Evolutionary conservation across 495 filamentous ascomycete genomes (phyloP), one percentile per base, ranked within the genome.

Genomic region (Penicillium longicatenatum): DNA sequence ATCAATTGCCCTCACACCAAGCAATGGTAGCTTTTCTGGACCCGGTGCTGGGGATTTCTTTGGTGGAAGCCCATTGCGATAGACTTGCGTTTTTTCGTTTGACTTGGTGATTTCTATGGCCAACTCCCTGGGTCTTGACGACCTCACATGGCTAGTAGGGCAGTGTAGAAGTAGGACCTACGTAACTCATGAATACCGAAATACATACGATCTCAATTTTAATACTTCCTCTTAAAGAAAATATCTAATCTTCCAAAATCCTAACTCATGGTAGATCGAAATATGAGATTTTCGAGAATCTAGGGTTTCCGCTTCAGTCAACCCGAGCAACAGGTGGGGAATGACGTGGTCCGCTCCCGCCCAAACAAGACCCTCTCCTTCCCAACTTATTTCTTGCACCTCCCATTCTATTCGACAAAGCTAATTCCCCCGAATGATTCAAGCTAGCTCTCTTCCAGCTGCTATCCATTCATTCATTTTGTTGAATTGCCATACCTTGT

Each of bases 1-100:
- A 46, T 75, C 77, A 1, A 76, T 77, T 56, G 74, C 77, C 30
- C 55, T 79, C 54, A 79, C 77, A 2, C 77, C 77, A 2, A 77
- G 77, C 55, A 78, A 77, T 62, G 75, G 73, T 46, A 77, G 66
- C 19, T 79, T 79, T 62, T 62, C 73, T 20, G 71, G 73, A 9
- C 75, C 75, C 17, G 71, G 71, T 11, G 51, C 73, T 14, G 67
- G 70, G 7, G 77, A 79, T 51, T 74, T 79, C 48, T 75, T 77
- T 55, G 61, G 71, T 20, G 76, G 71, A 17, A 79, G 77, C 51
- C 77, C 77, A 2, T 58, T 79, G 54, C 69, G 75, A 63, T 79
- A 69, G 56, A 53, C 37, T 7, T 17, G 47, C n/a, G 26, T 24
- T 51, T 41, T 29, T 30, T 57, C 29, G 48, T 4, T 54, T 46